These are phyloP conservation scores for Polychaeton citri DNA, from an alignment of 2,329 filamentous ascomycete genomes.

Conservation along the genomic window DNA sequence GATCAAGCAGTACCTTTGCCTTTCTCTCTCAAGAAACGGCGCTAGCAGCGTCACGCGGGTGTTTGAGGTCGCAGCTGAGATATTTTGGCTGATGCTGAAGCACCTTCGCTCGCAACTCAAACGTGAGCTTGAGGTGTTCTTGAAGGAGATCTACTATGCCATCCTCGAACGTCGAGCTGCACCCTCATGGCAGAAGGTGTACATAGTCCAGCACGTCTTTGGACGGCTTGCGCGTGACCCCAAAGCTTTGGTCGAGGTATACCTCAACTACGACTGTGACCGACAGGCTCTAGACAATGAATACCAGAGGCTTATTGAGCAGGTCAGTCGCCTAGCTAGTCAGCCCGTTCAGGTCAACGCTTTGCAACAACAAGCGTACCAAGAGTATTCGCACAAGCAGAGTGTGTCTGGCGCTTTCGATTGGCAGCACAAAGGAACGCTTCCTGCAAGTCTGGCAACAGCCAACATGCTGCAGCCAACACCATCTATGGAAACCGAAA, in stretches of 20 bases:
- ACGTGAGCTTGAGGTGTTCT: conserved; percentile 95
- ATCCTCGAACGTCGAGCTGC: conserved; percentile 80
- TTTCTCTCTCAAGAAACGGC: conserved; percentile 88
- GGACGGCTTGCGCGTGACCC: conserved; percentile 76
- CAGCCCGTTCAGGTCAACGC: conserved; percentile 62
- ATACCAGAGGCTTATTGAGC: conserved; percentile 87
- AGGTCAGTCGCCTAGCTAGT: conserved; percentile 77
- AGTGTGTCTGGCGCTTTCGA: conserved; percentile 37
- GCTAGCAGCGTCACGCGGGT: conserved; percentile 84
- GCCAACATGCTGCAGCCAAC: conserved; percentile 47
- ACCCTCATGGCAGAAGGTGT: conserved; percentile 79
- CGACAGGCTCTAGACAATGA: conserved; percentile 87
- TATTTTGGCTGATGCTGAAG: conserved; percentile 96
- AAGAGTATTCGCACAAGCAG: conserved; percentile 56
- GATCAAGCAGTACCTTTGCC: conserved; percentile 89
- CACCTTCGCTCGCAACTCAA: conserved; percentile 89
- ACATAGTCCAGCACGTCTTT: conserved; percentile 68
- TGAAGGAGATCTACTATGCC: conserved; percentile 93
- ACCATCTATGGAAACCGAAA: conserved; percentile 32
- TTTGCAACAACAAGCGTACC: conserved; percentile 71
- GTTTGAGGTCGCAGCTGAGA: conserved; percentile 91
- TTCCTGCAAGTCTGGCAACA: conserved; percentile 77
- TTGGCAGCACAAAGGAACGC: conserved; percentile 74
- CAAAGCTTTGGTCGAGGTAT: conserved; percentile 80
- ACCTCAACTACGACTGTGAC: conserved; percentile 97